Base-by-base conservation (phyloP, 164 flowering plant species). In the Cinnamomum chago region DNA sequence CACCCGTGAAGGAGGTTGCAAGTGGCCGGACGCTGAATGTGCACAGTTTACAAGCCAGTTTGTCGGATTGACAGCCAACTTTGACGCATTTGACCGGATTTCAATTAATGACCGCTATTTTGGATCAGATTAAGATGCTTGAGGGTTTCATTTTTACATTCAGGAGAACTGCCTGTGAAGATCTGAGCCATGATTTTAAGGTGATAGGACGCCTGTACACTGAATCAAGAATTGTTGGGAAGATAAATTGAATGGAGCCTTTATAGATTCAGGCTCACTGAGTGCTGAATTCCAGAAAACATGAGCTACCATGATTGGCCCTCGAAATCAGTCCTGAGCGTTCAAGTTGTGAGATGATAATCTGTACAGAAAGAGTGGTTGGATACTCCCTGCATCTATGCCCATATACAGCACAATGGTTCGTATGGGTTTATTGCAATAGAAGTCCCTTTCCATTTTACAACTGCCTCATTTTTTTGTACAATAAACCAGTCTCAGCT, bases 21-120 rank as follows among this genome's bases (percentile, higher is more conserved):
- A 84, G 76, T 96, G 97, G 98, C 99, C 98, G 2, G 87, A 92
- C 70, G 91, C 94, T 67, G 97, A 91, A 50, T 96, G 99, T 84
- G 95, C 95, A 50, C 98, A 90, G 82, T 76, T 88, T 60, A 88
- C 92, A 52, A 94, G 97, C 80, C 97, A 96, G 77, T 92, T 94
- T 85, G 82, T 94, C 58, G 99, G 97, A 23, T 72, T 96, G 52
- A 94, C 86, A 79, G 98, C 97, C 25, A 90, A 96, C 70, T 96
- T 88, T 81, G 98, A 96, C 75, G 99, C 98, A 18, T 88, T 96
- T 81, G 98, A 96, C 81, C 83, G 79, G 64, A 91, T 96, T 50
- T 91, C 93, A 13, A 90, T 96, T 33, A 81, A 88, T 72, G 99
- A 96, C 65, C 70, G 86, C 70, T 96, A 96, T 80, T 93, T 93